phyloP scores from a whole-genome alignment of 2,329 filamentous ascomycete genomes.

The Xylaria sp. region DNA sequence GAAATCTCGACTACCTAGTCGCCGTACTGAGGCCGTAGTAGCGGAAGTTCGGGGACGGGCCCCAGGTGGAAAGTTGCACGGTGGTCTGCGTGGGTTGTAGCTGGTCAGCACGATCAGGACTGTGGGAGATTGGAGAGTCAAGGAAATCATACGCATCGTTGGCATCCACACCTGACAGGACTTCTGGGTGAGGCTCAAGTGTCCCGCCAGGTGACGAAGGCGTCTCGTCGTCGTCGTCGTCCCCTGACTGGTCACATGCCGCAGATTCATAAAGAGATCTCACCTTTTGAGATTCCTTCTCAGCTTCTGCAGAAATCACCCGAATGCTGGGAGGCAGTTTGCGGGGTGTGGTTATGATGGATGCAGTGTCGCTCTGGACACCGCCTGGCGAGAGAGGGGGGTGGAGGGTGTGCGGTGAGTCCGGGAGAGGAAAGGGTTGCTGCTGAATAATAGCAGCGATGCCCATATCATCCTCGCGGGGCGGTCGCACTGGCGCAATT shows the following conservation, averaged over 20 bases:
- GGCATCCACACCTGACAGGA: conserved; percentile 48
- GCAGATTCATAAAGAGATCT: conserved; percentile 59
- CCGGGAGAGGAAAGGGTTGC: conserved; percentile 15
- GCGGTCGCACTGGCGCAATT: conserved; percentile 17
- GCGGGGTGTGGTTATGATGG: conserved; percentile 16
- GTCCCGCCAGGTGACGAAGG: conserved; percentile 44
- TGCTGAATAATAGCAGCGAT: conserved; percentile 15
- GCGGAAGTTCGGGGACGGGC: conserved; percentile 29
- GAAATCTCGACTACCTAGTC: conserved; percentile 45
- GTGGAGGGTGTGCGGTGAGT: conserved; percentile 14
- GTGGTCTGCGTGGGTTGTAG: conserved; percentile 25
- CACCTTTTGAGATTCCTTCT: conserved; percentile 62
- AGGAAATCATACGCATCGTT: conserved; percentile 55
- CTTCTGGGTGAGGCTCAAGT: conserved; percentile 46
- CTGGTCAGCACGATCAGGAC: conserved; percentile 29
- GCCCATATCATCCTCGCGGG: conserved; percentile 23
- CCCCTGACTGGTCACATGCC: conserved; percentile 49
- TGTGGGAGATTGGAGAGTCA: conserved; percentile 32
- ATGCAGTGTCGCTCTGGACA: conserved; percentile 9
- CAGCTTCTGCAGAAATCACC: conserved; percentile 49
- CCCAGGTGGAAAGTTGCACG: conserved; percentile 27
- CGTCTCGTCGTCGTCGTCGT: conserved; percentile 46
- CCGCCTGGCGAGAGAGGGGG: neutral
- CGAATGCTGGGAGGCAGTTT: conserved; percentile 42
- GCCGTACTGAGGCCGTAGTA: conserved; percentile 31